These are phyloP conservation scores for Xylaria intraflava DNA, from an alignment of 495 filamentous ascomycete species.

Conservation along the genomic window DNA sequence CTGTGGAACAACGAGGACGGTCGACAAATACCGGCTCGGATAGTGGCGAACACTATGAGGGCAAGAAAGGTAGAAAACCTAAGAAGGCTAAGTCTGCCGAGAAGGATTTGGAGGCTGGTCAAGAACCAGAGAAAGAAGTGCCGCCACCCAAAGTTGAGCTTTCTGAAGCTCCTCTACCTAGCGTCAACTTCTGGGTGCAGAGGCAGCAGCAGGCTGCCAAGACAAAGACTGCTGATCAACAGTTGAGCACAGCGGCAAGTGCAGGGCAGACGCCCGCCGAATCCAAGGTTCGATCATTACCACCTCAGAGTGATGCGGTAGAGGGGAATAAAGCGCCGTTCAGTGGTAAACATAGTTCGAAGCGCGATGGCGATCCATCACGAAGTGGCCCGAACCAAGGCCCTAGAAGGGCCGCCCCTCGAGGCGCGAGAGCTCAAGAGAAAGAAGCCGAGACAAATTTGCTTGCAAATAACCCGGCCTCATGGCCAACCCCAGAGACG, in stretches of 20 bases:
- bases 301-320: constrained; percentile 3
- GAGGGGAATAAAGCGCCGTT: constrained; percentile 15
- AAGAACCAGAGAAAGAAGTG: constrained; percentile 38
- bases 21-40: constrained; percentile 30
- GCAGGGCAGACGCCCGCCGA: neutral
- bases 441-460: constrained; percentile 38
- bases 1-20: constrained; percentile 21
- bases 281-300: neutral
- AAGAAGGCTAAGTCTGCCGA: constrained; percentile 42
- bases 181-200: constrained; percentile 81
- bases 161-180: constrained; percentile 71
- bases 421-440: constrained; percentile 42
- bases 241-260: neutral
- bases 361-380: constrained; percentile 47
- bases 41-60: constrained; percentile 32
- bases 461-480: constrained; percentile 63
- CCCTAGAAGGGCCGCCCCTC: constrained; percentile 37
- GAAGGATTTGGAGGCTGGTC: constrained; percentile 38
- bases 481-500: constrained; percentile 87
- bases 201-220: constrained; percentile 66
- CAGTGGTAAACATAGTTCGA: constrained; percentile 40
- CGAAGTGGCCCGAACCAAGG: constrained; percentile 35
- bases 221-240: constrained; percentile 43
- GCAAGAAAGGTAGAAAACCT: constrained; percentile 38
- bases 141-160: constrained; percentile 55